These are phyloP conservation scores for Lachancea waltii DNA, from an alignment of 805 yeast species.

Conservation along the genomic window DNA sequence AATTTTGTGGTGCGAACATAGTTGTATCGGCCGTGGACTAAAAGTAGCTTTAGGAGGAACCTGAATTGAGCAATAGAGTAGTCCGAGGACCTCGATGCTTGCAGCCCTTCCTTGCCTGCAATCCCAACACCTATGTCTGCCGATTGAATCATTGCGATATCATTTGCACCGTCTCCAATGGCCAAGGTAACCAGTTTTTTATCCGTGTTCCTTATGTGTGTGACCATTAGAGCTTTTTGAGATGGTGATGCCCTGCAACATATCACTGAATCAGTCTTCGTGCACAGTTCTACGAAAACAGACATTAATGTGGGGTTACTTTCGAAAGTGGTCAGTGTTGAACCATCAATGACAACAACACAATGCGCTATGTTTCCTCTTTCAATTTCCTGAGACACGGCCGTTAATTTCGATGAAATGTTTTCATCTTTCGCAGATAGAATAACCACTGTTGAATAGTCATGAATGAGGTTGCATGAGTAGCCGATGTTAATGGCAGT, in stretches of 20 bases:
- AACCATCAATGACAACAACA: conserved; percentile 94
- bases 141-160: conserved; percentile 97
- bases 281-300: conserved; percentile 76
- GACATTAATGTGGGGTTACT: conserved; percentile 64
- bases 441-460: conserved; percentile 83
- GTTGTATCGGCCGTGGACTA: conserved; percentile 95
- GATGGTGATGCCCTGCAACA: conserved; percentile 97
- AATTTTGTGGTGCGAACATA: conserved; percentile 88
- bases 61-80: conserved; percentile 94
- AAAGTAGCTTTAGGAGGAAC: conserved; percentile 67
- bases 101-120: conserved; percentile 94
- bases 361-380: conserved; percentile 82
- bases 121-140: conserved; percentile 98
- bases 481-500: conserved; percentile 97
- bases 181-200: conserved; percentile 78
- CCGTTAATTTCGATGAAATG: conserved; percentile 60
- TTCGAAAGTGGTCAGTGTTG: conserved; percentile 68
- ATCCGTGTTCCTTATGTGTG: conserved; percentile 65
- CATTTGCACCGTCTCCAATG: conserved; percentile 98
- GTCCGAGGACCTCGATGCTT: conserved; percentile 93
- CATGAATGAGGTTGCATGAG: conserved; percentile 88
- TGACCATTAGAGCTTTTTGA: conserved; percentile 88
- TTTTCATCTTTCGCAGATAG: conserved; percentile 51
- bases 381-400: conserved; percentile 67
- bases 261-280: conserved; percentile 82